Base-by-base conservation (phyloP, 2,329 filamentous ascomycete species). In the Penicillium sp. region DNA sequence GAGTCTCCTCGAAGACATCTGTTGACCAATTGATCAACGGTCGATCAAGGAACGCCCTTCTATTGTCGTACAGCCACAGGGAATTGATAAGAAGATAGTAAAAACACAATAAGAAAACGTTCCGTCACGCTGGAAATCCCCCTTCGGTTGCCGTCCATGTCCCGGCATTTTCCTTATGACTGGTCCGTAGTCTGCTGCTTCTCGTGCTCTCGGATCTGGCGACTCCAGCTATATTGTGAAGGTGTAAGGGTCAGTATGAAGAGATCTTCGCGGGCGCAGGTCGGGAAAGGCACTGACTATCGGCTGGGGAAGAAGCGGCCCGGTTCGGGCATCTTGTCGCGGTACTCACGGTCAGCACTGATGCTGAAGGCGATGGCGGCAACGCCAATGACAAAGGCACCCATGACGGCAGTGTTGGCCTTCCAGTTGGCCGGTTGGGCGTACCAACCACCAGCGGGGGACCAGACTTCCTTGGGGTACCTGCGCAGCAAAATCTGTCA, bases 401-500 rank as follows among this genome's bases (percentile, higher is more conserved):
- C 81, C 68, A 90, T 83, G 60, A 93, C 78, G 47, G 86, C 79
- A 4, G 93, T 98, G 78, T 98, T 98, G 65, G 78, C 76, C 72
- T 87, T 93, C 93, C 93, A 98, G 80, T 98, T 98, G 61, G 81
- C 79, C 46, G 93, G 93, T 72, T 95, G 92, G 47, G 86, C 78
- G 75, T 98, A 98, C 93, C 93, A 98, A 75, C 93, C 93, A 81
- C 93, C 93, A 59, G 92, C 80, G 55, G 93, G 93, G 67, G 93
- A 97, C 93, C 93, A 98, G 81, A 98, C 89, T 80, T 98, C 92
- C 81, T 95, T 96, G 72, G 90, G 91, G 76, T 95, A 95, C 68
- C 89, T 95, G 65, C 46, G 50, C 40, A 46, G 46, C 40, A 52
- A 38, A 48, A 54, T 55, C 39, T 42, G 59, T 69, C 46, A 69